These are phyloP conservation scores for Gnaphalium uliginosum DNA, from an alignment of 129 eudicot species.

Conservation along the genomic window DNA sequence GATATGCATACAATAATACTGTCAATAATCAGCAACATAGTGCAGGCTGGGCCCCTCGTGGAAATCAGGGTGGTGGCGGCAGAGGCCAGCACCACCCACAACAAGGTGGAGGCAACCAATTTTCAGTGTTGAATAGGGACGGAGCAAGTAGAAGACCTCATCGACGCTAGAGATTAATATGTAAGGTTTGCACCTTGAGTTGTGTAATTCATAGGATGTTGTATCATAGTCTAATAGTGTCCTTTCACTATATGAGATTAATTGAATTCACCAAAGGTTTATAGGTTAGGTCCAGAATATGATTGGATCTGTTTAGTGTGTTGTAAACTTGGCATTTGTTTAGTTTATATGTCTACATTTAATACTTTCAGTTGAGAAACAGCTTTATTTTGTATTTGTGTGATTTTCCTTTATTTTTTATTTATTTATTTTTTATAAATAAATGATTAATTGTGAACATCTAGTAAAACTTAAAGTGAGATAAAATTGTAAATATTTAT, in stretches of 20 bases:
- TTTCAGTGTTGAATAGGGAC: conserved; percentile 62
- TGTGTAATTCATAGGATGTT: conserved; percentile 22
- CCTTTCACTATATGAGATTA: conserved; percentile 18
- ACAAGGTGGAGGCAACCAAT: conserved; percentile 64
- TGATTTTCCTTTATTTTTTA: too few relatives aligned
- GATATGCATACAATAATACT: conserved; percentile 20
- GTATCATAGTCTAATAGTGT: conserved; percentile 24
- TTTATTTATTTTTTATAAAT: too few relatives aligned
- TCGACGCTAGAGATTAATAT: conserved; percentile 39
- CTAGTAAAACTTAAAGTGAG: too few relatives aligned
- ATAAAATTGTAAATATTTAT: too few relatives aligned
- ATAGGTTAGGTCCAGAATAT: conserved; percentile 25
- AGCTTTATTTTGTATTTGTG: too few relatives aligned
- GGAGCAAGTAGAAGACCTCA: conserved; percentile 28
- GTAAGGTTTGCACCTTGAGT: background rate
- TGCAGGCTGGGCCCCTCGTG: conserved; percentile 46
- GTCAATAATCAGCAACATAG: conserved; percentile 27
- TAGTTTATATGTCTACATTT: background rate
- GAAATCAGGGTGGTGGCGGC: conserved; percentile 44
- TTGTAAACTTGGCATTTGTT: background rate
- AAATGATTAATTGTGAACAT: too few relatives aligned
- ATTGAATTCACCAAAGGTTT: background rate
- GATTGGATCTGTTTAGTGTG: too few relatives aligned
- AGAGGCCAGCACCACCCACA: conserved; percentile 47
- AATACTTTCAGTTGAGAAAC: too few relatives aligned